Base-by-base conservation (phyloP, 2,329 filamentous ascomycete species). In the Fonsecaea pugnacius region DNA sequence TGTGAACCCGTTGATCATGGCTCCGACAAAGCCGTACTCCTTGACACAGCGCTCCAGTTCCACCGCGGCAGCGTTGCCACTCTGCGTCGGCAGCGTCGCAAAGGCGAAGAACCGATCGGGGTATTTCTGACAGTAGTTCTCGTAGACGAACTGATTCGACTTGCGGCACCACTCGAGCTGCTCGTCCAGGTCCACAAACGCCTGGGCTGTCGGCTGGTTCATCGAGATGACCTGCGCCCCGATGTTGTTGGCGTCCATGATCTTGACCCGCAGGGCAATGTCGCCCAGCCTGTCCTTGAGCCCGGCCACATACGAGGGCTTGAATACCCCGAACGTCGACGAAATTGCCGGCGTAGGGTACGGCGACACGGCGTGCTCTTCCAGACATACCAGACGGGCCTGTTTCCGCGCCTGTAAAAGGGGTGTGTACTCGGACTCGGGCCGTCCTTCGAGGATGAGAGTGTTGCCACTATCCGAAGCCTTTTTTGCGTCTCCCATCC, bases 1-100 rank as follows among this genome's bases (percentile, higher is more conserved):
- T 70, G 89, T 87, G 4, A 81, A 84, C 70, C 87, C 84, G 57
- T 81, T 79, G 10, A 84, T 70, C 53, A 84, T 72, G 1, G 81
- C 80, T 0, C 83, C 82, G 2, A 82, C 75, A 58, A 84, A 82
- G 2, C 76, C 75, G 18, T 79, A 73, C 57, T 80, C 71, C 3
- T 68, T 71, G 1, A 84, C 74, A 66, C 78, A 80, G 8, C 73
- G 69, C 52, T 70, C 68, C 0, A 78, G 67, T 54, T 78, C 77
- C 9, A 63, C 64, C 0, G 76, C 78, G 1, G 78, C 73, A 48
- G 73, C 67, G 48, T 65, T 33, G 3, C 78, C 76, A 2, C 77
- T 69, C 1, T 58, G 57, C 73, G 81, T 78, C 0, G 79, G 78
- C 1, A 83, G 71, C 18, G 77, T 69, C 1, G 79, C 79, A 62